Percentiles rank a stretch among this genome's conserved stretches.
Conservation (phyloP, 768 basidiomycete species). For the Lentinus brumalis region DNA sequence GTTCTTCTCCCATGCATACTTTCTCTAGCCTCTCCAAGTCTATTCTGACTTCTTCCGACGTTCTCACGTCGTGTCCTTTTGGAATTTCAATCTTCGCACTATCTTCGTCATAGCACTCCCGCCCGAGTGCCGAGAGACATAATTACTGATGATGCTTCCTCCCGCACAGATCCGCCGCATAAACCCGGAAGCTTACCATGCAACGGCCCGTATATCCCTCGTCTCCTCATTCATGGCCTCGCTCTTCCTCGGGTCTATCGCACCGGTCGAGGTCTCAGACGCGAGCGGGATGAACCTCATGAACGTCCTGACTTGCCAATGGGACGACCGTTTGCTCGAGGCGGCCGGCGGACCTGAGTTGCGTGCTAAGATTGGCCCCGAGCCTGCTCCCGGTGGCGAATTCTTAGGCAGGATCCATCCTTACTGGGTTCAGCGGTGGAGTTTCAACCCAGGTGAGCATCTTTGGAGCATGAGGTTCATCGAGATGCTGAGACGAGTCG, state of each 20-base stretch:
- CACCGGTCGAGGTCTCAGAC: constrained; percentile 84
- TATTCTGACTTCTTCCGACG: constrained; percentile 6
- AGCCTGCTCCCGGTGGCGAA: constrained; percentile 74
- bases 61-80: constrained; percentile 2
- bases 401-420: constrained; percentile 61
- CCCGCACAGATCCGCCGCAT: constrained; percentile 54
- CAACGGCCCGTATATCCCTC: constrained; percentile 71
- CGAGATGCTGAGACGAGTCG: neutral
- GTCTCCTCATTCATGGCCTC: constrained; percentile 85
- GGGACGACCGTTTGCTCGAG: constrained; percentile 68
- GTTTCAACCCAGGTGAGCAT: constrained; percentile 61
- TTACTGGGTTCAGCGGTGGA: constrained; percentile 80
- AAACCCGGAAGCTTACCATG: constrained; percentile 54
- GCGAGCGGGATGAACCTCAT: constrained; percentile 92
- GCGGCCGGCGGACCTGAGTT: constrained; percentile 71
- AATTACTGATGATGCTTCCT: neutral
- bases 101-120: neutral
- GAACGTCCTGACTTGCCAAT: constrained; percentile 71
- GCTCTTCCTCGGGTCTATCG: constrained; percentile 75
- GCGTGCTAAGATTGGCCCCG: constrained; percentile 68
- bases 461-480: neutral
- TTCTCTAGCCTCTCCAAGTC: neutral
- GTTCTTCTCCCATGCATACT: neutral
- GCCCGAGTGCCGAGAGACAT: constrained; percentile 7
- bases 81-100: neutral